These are phyloP conservation scores for Venturia pyrina DNA, from an alignment of 2,329 filamentous ascomycete genomes.

Conservation along the genomic window DNA sequence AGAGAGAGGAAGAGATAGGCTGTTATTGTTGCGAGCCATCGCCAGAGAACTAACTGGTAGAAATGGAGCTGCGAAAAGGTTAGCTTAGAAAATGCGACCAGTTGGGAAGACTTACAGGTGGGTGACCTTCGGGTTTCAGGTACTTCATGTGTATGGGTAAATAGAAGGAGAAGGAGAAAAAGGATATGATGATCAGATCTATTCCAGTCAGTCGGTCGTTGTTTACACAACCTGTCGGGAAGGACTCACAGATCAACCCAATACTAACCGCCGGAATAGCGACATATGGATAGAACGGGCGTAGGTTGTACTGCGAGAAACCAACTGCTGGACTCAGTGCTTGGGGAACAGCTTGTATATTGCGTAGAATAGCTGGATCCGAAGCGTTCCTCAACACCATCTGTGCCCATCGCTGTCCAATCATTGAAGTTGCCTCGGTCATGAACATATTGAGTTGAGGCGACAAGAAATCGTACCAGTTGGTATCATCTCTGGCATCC, in stretches of 20 bases:
- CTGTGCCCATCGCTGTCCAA: conserved; percentile 37
- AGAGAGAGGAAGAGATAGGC: conserved; percentile 54
- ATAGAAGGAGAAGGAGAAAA: conserved; percentile 57
- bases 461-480: conserved; percentile 42
- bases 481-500: conserved; percentile 46
- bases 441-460: conserved; percentile 42
- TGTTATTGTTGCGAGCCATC: conserved; percentile 44
- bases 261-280: conserved; percentile 50
- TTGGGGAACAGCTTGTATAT: conserved; percentile 40
- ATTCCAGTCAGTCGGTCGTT: not conserved
- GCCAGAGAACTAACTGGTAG: conserved; percentile 48
- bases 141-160: conserved; percentile 53
- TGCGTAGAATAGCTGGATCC: conserved; percentile 28
- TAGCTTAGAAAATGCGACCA: not conserved
- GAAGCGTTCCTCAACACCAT: conserved; percentile 33
- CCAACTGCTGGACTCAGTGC: conserved; percentile 47
- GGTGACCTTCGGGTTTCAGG: conserved; percentile 44
- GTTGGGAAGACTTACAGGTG: conserved; percentile 25
- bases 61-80: conserved; percentile 36
- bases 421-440: conserved; percentile 35
- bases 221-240: not conserved
- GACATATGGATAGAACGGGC: conserved; percentile 47
- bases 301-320: conserved; percentile 46
- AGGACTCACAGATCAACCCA: conserved; percentile 43
- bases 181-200: conserved; percentile 55